Base-by-base conservation (phyloP, 805 yeast genomes). In the Candida corydali region DNA sequence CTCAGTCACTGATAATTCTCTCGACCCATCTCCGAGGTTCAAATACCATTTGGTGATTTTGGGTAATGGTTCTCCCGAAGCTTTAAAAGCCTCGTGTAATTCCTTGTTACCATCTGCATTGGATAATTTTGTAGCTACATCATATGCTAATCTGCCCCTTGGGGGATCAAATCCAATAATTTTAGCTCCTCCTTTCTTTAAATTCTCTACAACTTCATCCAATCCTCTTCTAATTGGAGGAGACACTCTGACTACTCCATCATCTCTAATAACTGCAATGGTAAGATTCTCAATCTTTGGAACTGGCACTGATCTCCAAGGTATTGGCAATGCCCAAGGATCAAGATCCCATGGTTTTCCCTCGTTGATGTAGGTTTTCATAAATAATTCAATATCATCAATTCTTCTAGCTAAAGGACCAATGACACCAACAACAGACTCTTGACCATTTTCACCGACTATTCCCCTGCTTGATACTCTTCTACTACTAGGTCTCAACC, bases 321-420 rank as follows among this genome's bases (percentile, higher is more conserved):
- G 70, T 37, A 76, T 47, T 22, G 77, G 76, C 17, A 73, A 45
- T 42, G 69, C 54, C 52, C 66, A 62, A 24, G 66, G 70, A 48
- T 76, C 80, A 8, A 45, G 47, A 17, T 61, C 59, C 84, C 86
- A 80, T 9, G 86, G 87, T 44, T 75, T 63, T 41, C 86, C 86
- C 20, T 64, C 64, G 50, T 78, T 78, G 47, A 78, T 66, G 52
- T 76, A 79, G 14, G 63, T 42, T 40, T 76, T 68, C 88, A 82
- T 82, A 63, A 78, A 78, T 40, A 76, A 58, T 14, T 81, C 87
- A 44, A 82, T 59, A 57, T 82, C 91, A 3, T 79, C 83, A 32
- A 79, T 62, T 4, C 76, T 60, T 47, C 81, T 70, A 3, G 86
- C 70, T 59, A 83, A 55, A 29, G 91, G 91, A 16, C 89, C 91